Evolutionary conservation across 1,139 yeast species (phyloP).

Genomic region (Saccharomycopsis crataegensis): DNA sequence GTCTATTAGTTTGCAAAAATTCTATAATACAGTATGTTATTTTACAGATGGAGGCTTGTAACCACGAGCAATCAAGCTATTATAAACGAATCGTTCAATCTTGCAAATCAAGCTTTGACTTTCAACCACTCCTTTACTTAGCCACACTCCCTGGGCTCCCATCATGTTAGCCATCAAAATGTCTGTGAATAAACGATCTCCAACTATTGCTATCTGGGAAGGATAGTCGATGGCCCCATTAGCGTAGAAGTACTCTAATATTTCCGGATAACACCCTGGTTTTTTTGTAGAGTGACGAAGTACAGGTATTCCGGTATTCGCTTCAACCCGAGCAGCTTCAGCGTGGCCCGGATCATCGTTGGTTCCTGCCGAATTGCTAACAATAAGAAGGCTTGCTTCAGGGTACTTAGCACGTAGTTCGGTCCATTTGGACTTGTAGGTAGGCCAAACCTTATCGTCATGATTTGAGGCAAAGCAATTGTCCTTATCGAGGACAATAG

Average conservation of each 20-base stretch:
- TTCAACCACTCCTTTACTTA: slow-evolving; percentile 64
- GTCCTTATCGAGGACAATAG: slow-evolving; percentile 87
- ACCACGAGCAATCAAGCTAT: neutral
- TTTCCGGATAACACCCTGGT: slow-evolving; percentile 80
- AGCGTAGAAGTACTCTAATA: slow-evolving; percentile 48
- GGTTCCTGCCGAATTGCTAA: slow-evolving; percentile 93
- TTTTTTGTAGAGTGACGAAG: slow-evolving; percentile 74
- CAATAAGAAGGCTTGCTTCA: slow-evolving; percentile 61
- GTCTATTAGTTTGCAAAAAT: neutral
- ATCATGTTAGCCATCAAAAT: slow-evolving; percentile 88
- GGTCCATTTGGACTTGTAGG: slow-evolving; percentile 54
- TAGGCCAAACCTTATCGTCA: slow-evolving; percentile 75
- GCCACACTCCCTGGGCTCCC: slow-evolving; percentile 86
- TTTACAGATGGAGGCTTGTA: neutral
- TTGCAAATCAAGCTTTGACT: slow-evolving; percentile 44
- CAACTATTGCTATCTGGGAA: slow-evolving; percentile 71
- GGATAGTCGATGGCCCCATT: slow-evolving; percentile 44
- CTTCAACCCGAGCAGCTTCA: slow-evolving; percentile 64
- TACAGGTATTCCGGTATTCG: slow-evolving; percentile 67
- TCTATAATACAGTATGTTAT: neutral
- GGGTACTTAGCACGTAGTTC: slow-evolving; percentile 50
- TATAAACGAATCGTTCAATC: slow-evolving; percentile 43
- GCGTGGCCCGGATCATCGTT: slow-evolving; percentile 53
- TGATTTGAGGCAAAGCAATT: slow-evolving; percentile 89
- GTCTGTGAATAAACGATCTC: slow-evolving; percentile 88